These are phyloP conservation scores for Trifolium repens DNA, from an alignment of 306 rosid genomes.

Conservation along the genomic window DNA sequence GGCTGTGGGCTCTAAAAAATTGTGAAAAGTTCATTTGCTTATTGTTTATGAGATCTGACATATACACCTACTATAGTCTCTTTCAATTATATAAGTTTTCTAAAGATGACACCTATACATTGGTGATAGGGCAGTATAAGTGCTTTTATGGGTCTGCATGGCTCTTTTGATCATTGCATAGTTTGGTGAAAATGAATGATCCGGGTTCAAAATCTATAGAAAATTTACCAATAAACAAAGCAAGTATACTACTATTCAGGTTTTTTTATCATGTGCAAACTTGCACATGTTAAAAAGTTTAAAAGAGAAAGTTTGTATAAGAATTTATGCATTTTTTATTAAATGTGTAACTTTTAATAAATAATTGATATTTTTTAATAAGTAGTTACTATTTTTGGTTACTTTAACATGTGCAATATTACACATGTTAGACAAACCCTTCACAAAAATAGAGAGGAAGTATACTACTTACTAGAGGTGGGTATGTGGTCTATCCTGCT, in stretches of 20 bases:
- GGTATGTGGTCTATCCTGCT: too few relatives aligned
- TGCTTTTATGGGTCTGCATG: neutral
- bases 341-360: too few relatives aligned
- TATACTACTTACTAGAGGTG: too few relatives aligned
- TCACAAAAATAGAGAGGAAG: too few relatives aligned
- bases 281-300: too few relatives aligned
- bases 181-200: neutral
- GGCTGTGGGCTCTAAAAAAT: neutral
- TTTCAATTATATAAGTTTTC: slow-evolving; percentile 3
- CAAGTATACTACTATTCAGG: neutral
- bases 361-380: too few relatives aligned
- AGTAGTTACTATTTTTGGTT: too few relatives aligned
- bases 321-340: too few relatives aligned
- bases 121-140: neutral
- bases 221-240: neutral
- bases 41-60: slow-evolving; percentile 5
- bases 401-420: too few relatives aligned
- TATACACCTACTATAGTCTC: slow-evolving; percentile 1
- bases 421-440: too few relatives aligned
- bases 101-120: neutral
- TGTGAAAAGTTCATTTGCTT: neutral
- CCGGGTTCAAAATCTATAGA: neutral
- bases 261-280: too few relatives aligned
- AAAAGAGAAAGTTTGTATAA: too few relatives aligned
- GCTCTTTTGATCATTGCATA: neutral